Evolutionary conservation across 1,284 basidiomycete genomes (phyloP).

Genomic region (Rhizoctonia solani): DNA sequence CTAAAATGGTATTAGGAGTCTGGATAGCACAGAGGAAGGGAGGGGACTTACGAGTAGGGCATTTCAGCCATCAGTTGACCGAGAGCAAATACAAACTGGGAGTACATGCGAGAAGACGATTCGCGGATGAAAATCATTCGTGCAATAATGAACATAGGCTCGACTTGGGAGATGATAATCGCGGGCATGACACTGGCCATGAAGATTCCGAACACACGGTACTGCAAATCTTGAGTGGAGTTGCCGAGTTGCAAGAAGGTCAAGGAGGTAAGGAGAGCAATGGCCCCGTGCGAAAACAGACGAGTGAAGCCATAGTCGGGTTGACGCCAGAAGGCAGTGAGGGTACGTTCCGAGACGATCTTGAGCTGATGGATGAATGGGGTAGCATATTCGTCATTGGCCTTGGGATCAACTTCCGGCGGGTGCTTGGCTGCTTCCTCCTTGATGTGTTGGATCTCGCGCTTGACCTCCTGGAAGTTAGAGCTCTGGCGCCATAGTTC

Average conservation of each 20-base stretch:
- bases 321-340: constrained; percentile 78
- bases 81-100: constrained; percentile 79
- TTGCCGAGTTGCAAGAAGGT: constrained; percentile 80
- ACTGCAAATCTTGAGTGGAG: constrained; percentile 75
- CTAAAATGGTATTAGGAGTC: constrained; percentile 40
- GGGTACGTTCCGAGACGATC: constrained; percentile 74
- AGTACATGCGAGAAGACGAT: constrained; percentile 73
- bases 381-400: constrained; percentile 57
- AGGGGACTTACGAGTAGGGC: constrained; percentile 63
- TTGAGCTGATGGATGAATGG: constrained; percentile 79
- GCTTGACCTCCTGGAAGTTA: constrained; percentile 43
- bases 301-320: constrained; percentile 78
- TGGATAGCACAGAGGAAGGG: not conserved
- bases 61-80: constrained; percentile 82
- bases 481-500: constrained; percentile 45
- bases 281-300: constrained; percentile 74
- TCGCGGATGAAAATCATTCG: constrained; percentile 72
- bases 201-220: constrained; percentile 73
- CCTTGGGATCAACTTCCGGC: not conserved
- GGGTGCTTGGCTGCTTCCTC: constrained; percentile 37
- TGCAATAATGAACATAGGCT: constrained; percentile 84
- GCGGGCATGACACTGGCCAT: constrained; percentile 69
- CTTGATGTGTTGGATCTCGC: constrained; percentile 51
- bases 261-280: constrained; percentile 79
- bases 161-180: constrained; percentile 78